A percentile compares a stretch with the other conserved stretches of the same genome.
phyloP scores from a whole-genome alignment of 2,329 filamentous ascomycete genomes.

The Exophiala phaeomuriformis region DNA sequence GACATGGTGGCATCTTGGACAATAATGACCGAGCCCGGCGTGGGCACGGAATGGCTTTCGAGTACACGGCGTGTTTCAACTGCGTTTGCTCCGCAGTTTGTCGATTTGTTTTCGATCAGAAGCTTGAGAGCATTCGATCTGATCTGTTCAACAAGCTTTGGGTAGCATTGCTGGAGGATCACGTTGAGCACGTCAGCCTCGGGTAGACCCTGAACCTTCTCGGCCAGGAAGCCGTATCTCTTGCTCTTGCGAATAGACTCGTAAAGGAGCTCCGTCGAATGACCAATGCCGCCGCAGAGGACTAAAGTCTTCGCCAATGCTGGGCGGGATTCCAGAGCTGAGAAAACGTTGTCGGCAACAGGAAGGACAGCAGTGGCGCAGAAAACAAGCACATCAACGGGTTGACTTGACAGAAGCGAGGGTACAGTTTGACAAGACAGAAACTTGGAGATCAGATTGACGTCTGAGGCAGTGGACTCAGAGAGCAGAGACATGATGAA shows the following conservation, averaged over 20 bases:
- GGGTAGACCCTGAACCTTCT: constrained; percentile 32
- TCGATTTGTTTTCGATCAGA: constrained; percentile 40
- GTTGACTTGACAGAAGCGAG: constrained; percentile 16
- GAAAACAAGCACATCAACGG: constrained; percentile 36
- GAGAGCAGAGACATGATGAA: constrained; percentile 1
- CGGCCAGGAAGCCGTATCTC: constrained; percentile 27
- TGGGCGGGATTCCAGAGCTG: constrained; percentile 29
- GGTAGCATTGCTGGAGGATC: constrained; percentile 30
- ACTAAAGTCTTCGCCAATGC: constrained; percentile 34
- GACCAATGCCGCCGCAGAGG: constrained; percentile 41
- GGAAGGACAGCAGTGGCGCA: constrained; percentile 37
- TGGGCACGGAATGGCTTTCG: constrained; percentile 27
- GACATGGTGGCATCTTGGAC: constrained; percentile 45
- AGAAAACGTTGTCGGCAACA: constrained; percentile 34
- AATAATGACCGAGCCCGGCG: constrained; percentile 31
- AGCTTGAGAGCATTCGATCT: constrained; percentile 29
- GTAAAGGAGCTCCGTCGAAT: constrained; percentile 41
- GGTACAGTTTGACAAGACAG: constrained; percentile 29
- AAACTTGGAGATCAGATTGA: constrained; percentile 31
- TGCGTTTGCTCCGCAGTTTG: constrained; percentile 43
- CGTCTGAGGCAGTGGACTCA: constrained; percentile 20
- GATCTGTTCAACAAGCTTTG: constrained; percentile 23
- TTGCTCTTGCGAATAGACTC: constrained; percentile 34
- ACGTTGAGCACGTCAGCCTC: constrained; percentile 37
- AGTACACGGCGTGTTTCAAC: constrained; percentile 33